Evolutionary conservation across 2,329 filamentous ascomycete species (phyloP), one percentile per base, ranked within the genome.

Genomic region (Xylaria sp.): DNA sequence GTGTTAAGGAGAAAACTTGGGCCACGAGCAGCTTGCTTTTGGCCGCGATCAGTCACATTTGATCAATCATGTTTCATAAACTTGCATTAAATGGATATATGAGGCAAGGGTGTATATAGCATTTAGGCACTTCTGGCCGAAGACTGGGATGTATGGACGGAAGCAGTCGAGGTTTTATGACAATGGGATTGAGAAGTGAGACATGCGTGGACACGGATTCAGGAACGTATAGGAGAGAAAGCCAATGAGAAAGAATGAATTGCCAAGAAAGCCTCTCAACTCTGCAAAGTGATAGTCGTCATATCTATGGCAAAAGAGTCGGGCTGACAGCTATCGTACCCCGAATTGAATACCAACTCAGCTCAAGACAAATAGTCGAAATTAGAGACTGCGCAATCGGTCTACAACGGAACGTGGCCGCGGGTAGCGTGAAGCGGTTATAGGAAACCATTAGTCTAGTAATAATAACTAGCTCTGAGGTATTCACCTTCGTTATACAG

Each of bases 1-100:
- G 69, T 63, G 69, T 69, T 68, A 20, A 9, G 55, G 60, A 25
- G 56, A 28, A 60, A 62, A 28, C 20, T 55, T 25, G 46, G 53
- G 46, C 46, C 39, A 56, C 32, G 18, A 28, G 57, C 58, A 41
- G 4, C 8, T 41, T 45, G 8, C 36, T 59, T 36, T 55, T 10
- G 28, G 20, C 30, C 15, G 28, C 48, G 25, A 30, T 61, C 39
- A 20, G 39, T 55, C 52, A 53, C 36, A 62, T 60, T 32, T 41
- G 36, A 36, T 66, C 13, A 28, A 30, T 52, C 18, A 55, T 56
- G 28, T 52, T 57, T 45, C 8, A 58, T 41, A 56, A 48, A 56
- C 55, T 36, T 50, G 53, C 67, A 65, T 67, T 65, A 36, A 10
- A 36, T 20, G 52, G 52, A 55, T 23, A 13, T 6, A 28, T 20